Percentiles rank a stretch among this genome's conserved stretches.
phyloP scores from a whole-genome alignment of 2,329 filamentous ascomycete genomes.

The Eurotiales sp. region DNA sequence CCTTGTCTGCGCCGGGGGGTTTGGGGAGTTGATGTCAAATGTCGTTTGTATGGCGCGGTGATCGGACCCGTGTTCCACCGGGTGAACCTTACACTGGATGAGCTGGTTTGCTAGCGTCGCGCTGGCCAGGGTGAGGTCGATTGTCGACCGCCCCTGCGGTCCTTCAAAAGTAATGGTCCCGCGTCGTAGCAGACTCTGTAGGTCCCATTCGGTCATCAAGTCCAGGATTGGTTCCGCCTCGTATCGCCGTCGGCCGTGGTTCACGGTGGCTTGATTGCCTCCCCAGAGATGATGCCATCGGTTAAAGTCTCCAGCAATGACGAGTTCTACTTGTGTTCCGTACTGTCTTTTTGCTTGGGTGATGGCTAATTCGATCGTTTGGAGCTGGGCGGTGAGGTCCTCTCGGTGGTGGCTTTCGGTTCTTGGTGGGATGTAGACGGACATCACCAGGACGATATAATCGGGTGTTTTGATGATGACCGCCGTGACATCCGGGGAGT shows the following conservation, averaged over 20 bases:
- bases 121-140: background rate
- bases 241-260: too few species aligned
- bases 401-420: too few species aligned
- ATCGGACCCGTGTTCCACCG: background rate
- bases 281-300: conserved; percentile 25
- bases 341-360: background rate
- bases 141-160: too few species aligned
- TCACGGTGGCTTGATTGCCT: background rate
- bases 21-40: background rate
- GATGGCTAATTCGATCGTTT: background rate
- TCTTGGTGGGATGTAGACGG: too few species aligned
- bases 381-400: too few species aligned
- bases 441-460: too few species aligned
- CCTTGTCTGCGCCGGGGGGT: background rate
- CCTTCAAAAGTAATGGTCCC: background rate
- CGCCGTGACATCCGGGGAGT: too few species aligned
- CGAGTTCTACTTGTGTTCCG: conserved; percentile 20
- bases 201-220: background rate
- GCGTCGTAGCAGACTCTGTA: background rate
- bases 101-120: background rate
- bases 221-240: background rate
- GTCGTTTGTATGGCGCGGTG: background rate
- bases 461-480: too few species aligned
- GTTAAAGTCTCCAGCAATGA: conserved; percentile 25
- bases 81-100: background rate